Evolutionary conservation across 768 basidiomycete species (phyloP).

Genomic region (Filobasidium wieringae): DNA sequence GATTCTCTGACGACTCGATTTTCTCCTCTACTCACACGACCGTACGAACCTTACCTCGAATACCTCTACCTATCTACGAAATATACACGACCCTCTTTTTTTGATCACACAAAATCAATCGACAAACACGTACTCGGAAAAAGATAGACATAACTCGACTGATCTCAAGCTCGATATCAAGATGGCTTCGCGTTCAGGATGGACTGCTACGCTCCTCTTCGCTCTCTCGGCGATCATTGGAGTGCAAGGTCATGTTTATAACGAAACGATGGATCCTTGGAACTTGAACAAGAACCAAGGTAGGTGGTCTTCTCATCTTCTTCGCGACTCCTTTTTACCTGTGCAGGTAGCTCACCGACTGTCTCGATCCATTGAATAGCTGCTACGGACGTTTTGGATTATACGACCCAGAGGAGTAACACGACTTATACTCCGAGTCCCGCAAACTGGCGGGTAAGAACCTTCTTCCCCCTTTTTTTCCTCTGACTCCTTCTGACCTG

Average conservation of each 20-base stretch:
- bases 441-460: conserved; percentile 59
- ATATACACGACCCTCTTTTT: too few species aligned
- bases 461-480: neutral
- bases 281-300: conserved; percentile 38
- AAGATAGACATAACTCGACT: too few species aligned
- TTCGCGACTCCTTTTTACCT: neutral
- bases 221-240: neutral
- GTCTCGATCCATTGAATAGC: conserved; percentile 2
- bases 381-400: conserved; percentile 47
- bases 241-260: conserved; percentile 20
- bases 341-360: neutral
- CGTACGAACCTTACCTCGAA: too few species aligned
- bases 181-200: too few species aligned
- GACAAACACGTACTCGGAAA: too few species aligned
- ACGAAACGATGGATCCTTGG: conserved; percentile 36
- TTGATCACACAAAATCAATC: too few species aligned
- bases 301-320: conserved; percentile 8
- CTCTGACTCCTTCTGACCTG: neutral
- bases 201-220: neutral
- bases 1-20: too few species aligned
- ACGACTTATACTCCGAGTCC: conserved; percentile 67
- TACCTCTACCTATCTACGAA: too few species aligned
- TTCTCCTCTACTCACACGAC: too few species aligned
- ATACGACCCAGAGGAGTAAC: conserved; percentile 46
- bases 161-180: too few species aligned